Percentiles rank a stretch among this genome's conserved stretches.
Evolutionary conservation across 2,329 filamentous ascomycete species (phyloP).

Genomic region (Trichophaea hybrida): DNA sequence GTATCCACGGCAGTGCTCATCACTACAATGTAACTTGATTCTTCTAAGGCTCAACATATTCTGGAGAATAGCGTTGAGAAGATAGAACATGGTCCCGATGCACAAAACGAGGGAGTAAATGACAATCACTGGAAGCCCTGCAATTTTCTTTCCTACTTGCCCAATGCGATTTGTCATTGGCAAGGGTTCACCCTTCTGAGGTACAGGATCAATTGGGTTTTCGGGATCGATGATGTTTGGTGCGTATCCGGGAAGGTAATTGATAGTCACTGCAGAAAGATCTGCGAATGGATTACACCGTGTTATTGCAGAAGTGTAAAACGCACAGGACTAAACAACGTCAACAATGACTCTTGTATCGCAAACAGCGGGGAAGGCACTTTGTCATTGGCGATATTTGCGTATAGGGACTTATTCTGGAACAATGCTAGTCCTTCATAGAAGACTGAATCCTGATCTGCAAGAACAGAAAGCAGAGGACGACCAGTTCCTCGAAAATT

Average conservation of each 20-base stretch:
- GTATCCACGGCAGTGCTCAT: slow-evolving; percentile 42
- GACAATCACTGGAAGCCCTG: slow-evolving; percentile 48
- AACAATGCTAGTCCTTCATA: slow-evolving; percentile 64
- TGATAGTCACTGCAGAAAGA: slow-evolving; percentile 51
- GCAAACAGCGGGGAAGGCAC: slow-evolving; percentile 33
- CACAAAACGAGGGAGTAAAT: slow-evolving; percentile 58
- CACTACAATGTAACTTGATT: slow-evolving; percentile 51
- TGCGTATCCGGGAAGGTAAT: slow-evolving; percentile 59
- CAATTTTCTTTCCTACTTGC: slow-evolving; percentile 26
- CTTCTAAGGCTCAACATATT: slow-evolving; percentile 59
- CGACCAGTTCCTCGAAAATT: slow-evolving; percentile 68
- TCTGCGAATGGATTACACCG: slow-evolving; percentile 64
- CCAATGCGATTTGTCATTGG: slow-evolving; percentile 19
- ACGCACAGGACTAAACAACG: slow-evolving; percentile 4
- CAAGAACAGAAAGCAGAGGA: slow-evolving; percentile 65
- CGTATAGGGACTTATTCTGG: slow-evolving; percentile 61
- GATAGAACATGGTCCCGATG: slow-evolving; percentile 53
- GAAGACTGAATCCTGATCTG: slow-evolving; percentile 75
- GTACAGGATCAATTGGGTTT: slow-evolving; percentile 41
- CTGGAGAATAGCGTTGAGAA: slow-evolving; percentile 64
- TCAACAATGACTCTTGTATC: slow-evolving; percentile 35
- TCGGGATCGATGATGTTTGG: slow-evolving; percentile 58
- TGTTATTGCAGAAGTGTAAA: slow-evolving; percentile 55
- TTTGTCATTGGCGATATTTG: slow-evolving; percentile 76
- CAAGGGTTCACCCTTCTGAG: slow-evolving; percentile 19